phyloP scores from a whole-genome alignment of 495 filamentous ascomycete species.

The Trichoderma virens region DNA sequence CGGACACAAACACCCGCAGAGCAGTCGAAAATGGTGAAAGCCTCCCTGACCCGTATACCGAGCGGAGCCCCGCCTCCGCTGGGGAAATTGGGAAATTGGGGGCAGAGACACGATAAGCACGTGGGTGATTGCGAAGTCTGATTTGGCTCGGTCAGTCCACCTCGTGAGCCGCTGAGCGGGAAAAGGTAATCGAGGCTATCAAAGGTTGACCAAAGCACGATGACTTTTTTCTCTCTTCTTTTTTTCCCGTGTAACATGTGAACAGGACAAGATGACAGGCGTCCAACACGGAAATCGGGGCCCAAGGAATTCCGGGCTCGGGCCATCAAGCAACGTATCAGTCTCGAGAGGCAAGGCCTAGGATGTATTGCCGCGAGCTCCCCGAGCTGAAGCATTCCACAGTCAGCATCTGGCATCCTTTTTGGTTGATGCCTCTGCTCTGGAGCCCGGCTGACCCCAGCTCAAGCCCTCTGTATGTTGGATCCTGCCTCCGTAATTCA shows the following conservation, averaged over 20 bases:
- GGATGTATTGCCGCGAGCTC: neutral
- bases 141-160: neutral
- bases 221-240: neutral
- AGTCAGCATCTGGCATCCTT: neutral
- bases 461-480: neutral
- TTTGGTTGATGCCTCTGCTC: neutral
- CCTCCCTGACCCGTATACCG: neutral
- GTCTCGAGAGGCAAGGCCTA: neutral
- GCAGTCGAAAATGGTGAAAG: neutral
- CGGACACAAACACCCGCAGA: neutral
- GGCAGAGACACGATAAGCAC: neutral
- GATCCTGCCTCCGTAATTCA: constrained; percentile 3
- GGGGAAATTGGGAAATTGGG: neutral
- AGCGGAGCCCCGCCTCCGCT: neutral
- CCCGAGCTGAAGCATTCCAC: neutral
- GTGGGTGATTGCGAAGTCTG: neutral
- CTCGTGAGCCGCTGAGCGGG: neutral
- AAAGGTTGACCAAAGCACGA: neutral
- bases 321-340: neutral
- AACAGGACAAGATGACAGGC: neutral
- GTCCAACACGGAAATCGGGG: neutral
- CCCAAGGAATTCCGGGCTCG: neutral
- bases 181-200: neutral
- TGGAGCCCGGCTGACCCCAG: neutral
- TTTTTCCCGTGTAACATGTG: neutral